Percentiles rank a stretch among this genome's conserved stretches.
These are phyloP conservation scores for Pythium phragmiticola DNA, from an alignment of 352 stramenopile species.

Conservation along the genomic window DNA sequence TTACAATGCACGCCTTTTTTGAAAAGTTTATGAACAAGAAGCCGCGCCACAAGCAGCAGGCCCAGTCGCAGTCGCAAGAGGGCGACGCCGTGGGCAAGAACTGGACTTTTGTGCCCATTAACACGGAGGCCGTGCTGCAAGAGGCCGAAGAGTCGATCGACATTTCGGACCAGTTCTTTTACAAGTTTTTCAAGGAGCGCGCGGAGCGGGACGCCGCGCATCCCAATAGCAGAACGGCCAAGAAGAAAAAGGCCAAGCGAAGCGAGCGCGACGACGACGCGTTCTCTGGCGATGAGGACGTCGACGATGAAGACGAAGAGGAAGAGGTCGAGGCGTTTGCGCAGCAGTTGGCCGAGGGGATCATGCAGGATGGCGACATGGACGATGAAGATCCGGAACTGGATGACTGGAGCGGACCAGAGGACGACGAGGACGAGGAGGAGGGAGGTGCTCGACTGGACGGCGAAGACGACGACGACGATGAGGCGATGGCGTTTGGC, in stretches of 20 bases:
- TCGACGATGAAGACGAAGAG: slow-evolving; percentile 79
- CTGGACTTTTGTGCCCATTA: slow-evolving; percentile 69
- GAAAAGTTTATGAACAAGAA: slow-evolving; percentile 99
- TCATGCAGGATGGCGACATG: slow-evolving; percentile 84
- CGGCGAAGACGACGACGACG: slow-evolving; percentile 54
- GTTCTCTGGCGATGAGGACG: slow-evolving; percentile 52
- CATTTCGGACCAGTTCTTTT: slow-evolving; percentile 90
- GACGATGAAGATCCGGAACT: slow-evolving; percentile 81
- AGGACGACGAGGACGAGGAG: slow-evolving; percentile 38
- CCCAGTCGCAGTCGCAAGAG: slow-evolving; percentile 5
- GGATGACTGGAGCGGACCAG: slow-evolving; percentile 56
- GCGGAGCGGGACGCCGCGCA: slow-evolving; percentile 46
- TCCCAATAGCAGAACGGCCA: slow-evolving; percentile 29
- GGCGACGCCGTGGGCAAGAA: slow-evolving; percentile 38
- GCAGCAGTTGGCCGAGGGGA: slow-evolving; percentile 82
- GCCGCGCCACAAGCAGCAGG: slow-evolving; percentile 62
- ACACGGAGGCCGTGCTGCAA: slow-evolving; percentile 68
- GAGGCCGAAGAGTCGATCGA: slow-evolving; percentile 63
- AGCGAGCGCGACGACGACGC: slow-evolving; percentile 48
- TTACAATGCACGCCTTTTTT: slow-evolving; percentile 96
- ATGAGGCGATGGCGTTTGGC: slow-evolving; percentile 34
- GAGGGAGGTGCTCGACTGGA: slow-evolving; percentile 28
- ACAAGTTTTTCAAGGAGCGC: slow-evolving; percentile 92
- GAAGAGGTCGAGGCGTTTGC: slow-evolving; percentile 88
- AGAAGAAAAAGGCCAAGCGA: slow-evolving; percentile 36